Percentiles rank a stretch among this genome's conserved stretches.
phyloP scores from a whole-genome alignment of 2,329 filamentous ascomycete genomes.

The Apiospora rasikravindrae region DNA sequence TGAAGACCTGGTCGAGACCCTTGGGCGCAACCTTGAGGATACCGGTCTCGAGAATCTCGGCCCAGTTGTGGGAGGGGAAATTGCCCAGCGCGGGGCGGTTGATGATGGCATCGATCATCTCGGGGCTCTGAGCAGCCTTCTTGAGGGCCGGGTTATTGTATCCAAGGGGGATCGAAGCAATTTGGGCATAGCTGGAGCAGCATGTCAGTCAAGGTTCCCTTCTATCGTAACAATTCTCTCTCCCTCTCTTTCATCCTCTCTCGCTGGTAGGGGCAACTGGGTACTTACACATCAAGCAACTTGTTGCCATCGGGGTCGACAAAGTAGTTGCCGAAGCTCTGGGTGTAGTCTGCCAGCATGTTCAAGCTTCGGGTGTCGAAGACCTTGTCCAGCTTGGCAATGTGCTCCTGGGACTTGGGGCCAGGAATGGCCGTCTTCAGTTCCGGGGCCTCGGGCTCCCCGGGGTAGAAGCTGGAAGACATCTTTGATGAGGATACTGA shows the following conservation, averaged over 20 bases:
- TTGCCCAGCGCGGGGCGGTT: slow-evolving; percentile 90
- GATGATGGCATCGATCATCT: slow-evolving; percentile 82
- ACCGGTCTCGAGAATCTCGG: slow-evolving; percentile 76
- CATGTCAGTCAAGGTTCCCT: background rate
- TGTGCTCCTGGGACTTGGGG: slow-evolving; percentile 71
- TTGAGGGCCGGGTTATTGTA: slow-evolving; percentile 87
- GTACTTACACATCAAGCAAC: slow-evolving; percentile 71
- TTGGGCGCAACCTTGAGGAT: slow-evolving; percentile 83
- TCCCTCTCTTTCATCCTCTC: background rate
- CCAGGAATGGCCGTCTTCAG: slow-evolving; percentile 73
- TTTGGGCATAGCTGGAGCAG: slow-evolving; percentile 75
- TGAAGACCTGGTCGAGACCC: slow-evolving; percentile 88
- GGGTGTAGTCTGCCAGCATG: slow-evolving; percentile 78
- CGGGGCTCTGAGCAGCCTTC: slow-evolving; percentile 72
- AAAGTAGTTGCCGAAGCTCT: slow-evolving; percentile 82
- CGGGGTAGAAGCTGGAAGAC: slow-evolving; percentile 37
- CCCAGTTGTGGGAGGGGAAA: slow-evolving; percentile 88
- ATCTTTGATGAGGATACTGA: slow-evolving; percentile 31
- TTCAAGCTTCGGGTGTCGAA: slow-evolving; percentile 88
- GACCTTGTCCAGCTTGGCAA: slow-evolving; percentile 74
- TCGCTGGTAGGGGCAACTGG: too few species aligned
- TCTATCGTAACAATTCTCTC: background rate
- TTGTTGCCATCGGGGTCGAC: slow-evolving; percentile 74
- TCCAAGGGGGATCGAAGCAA: slow-evolving; percentile 88
- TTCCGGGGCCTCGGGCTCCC: slow-evolving; percentile 58